Base-by-base conservation (phyloP, 331 rosid species). In the Stylosanthes scabra region DNA sequence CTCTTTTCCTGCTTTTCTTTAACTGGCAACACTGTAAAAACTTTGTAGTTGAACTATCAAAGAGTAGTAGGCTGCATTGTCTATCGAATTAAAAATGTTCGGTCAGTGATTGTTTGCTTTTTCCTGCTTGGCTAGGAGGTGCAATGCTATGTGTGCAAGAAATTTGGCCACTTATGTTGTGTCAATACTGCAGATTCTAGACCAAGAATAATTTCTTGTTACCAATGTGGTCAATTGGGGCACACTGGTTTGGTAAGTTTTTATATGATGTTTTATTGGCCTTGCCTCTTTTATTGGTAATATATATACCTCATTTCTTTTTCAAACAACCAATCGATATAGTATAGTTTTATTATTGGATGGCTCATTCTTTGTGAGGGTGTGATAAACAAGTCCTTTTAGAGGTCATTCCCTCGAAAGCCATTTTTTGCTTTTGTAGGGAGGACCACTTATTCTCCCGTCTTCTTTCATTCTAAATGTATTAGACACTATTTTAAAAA, bases 171-270 rank as follows among this genome's bases (percentile, higher is more conserved):
- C 74, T 71, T 95, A 42, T 90, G 98, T 58, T 95, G 99, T 59
- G 83, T 75, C 68, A 74, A 66, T 59, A 68, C 83, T 71, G 77
- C 15, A 45, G 79, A 85, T 56, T 51, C 70, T 56, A 70, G 58
- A 20, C 25, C 74, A 0, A 69, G 80, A 80, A 91, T 79, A 73
- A 44, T 88, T 81, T 95, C 97, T 42, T 95, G 98, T 81, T 95
- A 90, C 77, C 88, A 74, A 86, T 92, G 99, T 60, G 98, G 99
- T 50, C 84, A 78, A 64, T 45, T 79, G 70, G 99, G 97, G 15
- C 99, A 92, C 74, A 77, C 91, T 16, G 98, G 99, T 72, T 73
- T 83, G 98, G 99, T 95, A 83, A 87, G 96, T 10, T 70, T 47
- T 56, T 68, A 40, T 29, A 50, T 34, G 39, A 28, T 66, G 28